Conservation (phyloP, 257 asterid genomes). For the Solanum piurae region DNA sequence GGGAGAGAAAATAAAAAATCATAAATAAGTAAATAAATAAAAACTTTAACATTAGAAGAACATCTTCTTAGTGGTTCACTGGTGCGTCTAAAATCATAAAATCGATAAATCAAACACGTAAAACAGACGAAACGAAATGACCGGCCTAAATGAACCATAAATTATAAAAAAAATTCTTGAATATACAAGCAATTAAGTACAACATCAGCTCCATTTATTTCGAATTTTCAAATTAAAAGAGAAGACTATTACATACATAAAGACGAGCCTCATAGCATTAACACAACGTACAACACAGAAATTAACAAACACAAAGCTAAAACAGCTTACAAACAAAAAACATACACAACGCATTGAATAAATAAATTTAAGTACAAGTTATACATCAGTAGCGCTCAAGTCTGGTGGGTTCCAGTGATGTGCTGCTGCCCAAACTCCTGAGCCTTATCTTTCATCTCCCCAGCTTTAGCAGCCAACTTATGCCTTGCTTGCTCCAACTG, state of each 20-base stretch:
- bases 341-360: not conserved
- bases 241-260: not conserved
- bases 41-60: no score
- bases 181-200: not conserved
- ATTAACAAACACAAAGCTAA: not conserved
- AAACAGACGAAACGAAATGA: no score
- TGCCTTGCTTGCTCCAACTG: slow-evolving; percentile 31
- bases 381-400: not conserved
- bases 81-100: no score
- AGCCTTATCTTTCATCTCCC: slow-evolving; percentile 59
- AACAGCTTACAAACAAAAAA: not conserved
- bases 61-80: no score
- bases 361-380: not conserved
- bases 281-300: not conserved
- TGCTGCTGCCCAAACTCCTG: slow-evolving; percentile 27
- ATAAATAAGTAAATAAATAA: no score
- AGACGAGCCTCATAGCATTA: not conserved
- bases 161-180: no score
- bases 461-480: slow-evolving; percentile 43
- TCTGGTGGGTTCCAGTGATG: not conserved
- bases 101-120: no score
- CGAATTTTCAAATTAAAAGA: not conserved
- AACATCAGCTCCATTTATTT: not conserved
- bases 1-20: no score
- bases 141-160: no score